Conservation (phyloP, 2,329 filamentous ascomycete genomes). For the Xylariaceae sp. region DNA sequence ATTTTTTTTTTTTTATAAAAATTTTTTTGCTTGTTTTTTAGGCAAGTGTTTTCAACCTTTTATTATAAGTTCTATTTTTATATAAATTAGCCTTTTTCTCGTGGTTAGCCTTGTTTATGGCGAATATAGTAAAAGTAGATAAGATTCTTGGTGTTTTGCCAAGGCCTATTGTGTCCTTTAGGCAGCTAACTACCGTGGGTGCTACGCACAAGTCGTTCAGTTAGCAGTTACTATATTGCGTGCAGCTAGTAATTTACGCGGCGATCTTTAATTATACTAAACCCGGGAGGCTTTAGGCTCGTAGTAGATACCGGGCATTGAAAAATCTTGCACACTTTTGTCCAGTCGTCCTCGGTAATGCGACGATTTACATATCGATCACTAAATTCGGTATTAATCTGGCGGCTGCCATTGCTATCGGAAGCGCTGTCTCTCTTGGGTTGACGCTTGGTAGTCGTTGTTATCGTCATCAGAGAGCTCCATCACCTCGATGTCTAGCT, state of each 20-base stretch:
- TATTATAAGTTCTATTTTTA: not conserved
- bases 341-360: not conserved
- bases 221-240: constrained; percentile 10
- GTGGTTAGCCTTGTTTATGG: constrained; percentile 9
- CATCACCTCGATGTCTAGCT: not conserved
- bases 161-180: constrained; percentile 5
- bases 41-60: not conserved
- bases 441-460: not conserved
- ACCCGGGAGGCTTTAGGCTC: constrained; percentile 2
- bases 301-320: not conserved
- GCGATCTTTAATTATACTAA: constrained; percentile 4
- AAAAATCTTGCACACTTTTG: not conserved
- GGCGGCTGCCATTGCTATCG: not conserved
- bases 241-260: constrained; percentile 1
- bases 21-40: constrained; percentile 1
- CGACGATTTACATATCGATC: not conserved
- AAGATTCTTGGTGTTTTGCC: constrained; percentile 2
- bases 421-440: not conserved
- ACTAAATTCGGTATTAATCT: not conserved
- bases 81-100: not conserved
- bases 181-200: not conserved
- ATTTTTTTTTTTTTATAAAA: not conserved
- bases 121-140: constrained; percentile 1
- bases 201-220: not conserved
- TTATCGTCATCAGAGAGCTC: not conserved